phyloP scores from a whole-genome alignment of 2,329 filamentous ascomycete species.

The Cadophora luteo-olivacea region DNA sequence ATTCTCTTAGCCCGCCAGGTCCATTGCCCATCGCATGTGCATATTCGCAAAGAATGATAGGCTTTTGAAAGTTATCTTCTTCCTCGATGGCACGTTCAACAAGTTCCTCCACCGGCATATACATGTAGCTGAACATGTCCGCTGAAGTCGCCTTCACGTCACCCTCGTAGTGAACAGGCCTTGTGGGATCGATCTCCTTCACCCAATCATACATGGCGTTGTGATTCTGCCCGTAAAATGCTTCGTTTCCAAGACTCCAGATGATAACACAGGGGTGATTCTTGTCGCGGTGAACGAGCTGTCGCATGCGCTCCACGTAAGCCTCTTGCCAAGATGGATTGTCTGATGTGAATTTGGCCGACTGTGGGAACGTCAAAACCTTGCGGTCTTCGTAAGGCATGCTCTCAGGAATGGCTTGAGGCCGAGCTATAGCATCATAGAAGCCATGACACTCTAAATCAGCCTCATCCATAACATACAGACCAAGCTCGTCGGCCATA shows the following conservation, averaged over 20 bases:
- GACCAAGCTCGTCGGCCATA: slow-evolving; percentile 68
- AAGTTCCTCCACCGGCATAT: slow-evolving; percentile 55
- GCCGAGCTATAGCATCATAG: slow-evolving; percentile 50
- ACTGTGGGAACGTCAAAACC: slow-evolving; percentile 58
- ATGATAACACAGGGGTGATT: slow-evolving; percentile 74
- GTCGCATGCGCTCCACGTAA: slow-evolving; percentile 70
- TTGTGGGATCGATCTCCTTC: slow-evolving; percentile 55
- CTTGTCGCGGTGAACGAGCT: slow-evolving; percentile 72
- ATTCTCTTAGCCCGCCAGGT: slow-evolving; percentile 72
- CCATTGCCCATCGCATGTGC: slow-evolving; percentile 77
- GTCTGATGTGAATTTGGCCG: slow-evolving; percentile 65
- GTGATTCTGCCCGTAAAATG: slow-evolving; percentile 74
- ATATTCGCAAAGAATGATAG: slow-evolving; percentile 65
- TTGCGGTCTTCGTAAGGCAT: slow-evolving; percentile 67
- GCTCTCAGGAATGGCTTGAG: slow-evolving; percentile 58
- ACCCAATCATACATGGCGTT: slow-evolving; percentile 68
- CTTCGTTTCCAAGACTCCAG: slow-evolving; percentile 77
- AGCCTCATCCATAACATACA: slow-evolving; percentile 64
- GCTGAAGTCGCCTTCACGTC: slow-evolving; percentile 57
- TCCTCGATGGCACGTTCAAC: slow-evolving; percentile 47
- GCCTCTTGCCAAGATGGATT: slow-evolving; percentile 66
- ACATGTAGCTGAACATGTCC: slow-evolving; percentile 65
- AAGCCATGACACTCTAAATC: slow-evolving; percentile 61
- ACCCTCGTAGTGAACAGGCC: slow-evolving; percentile 63
- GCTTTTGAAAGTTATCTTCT: slow-evolving; percentile 53